Evolutionary conservation across 768 basidiomycete species (phyloP).

Genomic region (Aureoboletus auriporus): DNA sequence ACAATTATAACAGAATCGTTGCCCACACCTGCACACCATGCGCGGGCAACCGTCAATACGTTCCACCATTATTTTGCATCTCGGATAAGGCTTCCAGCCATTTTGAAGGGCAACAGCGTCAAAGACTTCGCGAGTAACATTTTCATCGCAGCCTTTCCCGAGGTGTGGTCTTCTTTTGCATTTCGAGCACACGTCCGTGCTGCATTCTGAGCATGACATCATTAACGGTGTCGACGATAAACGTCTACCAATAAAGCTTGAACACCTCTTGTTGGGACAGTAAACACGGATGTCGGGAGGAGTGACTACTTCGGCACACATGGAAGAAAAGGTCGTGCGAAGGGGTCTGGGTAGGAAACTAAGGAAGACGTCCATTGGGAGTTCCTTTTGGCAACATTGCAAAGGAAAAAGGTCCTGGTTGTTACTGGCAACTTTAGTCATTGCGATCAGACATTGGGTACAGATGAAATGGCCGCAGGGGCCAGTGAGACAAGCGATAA

Average conservation of each 20-base stretch:
- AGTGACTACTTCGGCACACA: conserved; percentile 45
- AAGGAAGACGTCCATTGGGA: conserved; percentile 29
- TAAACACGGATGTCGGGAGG: conserved; percentile 45
- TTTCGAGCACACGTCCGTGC: conserved; percentile 35
- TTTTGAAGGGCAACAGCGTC: conserved; percentile 41
- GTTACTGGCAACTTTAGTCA: conserved; percentile 39
- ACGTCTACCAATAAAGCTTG: conserved; percentile 43
- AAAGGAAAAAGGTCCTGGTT: conserved; percentile 52
- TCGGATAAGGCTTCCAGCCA: conserved; percentile 61
- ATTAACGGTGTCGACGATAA: conserved; percentile 22
- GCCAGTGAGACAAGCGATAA: conserved; percentile 27
- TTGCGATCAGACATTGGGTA: conserved; percentile 36
- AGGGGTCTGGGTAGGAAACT: conserved; percentile 31
- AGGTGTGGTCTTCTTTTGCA: conserved; percentile 49
- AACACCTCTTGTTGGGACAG: conserved; percentile 44
- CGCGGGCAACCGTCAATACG: conserved; percentile 51
- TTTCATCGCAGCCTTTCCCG: conserved; percentile 37
- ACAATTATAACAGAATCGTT: conserved; percentile 22
- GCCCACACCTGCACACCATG: conserved; percentile 51
- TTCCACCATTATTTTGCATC: conserved; percentile 53
- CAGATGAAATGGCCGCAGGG: conserved; percentile 50
- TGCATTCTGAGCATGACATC: conserved; percentile 40
- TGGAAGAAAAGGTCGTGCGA: conserved; percentile 35
- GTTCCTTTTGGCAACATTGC: conserved; percentile 43
- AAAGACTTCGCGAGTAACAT: conserved; percentile 36